Conservation (phyloP, 371 early-diverging fungal genomes). For the Haplosporangium sp. region DNA sequence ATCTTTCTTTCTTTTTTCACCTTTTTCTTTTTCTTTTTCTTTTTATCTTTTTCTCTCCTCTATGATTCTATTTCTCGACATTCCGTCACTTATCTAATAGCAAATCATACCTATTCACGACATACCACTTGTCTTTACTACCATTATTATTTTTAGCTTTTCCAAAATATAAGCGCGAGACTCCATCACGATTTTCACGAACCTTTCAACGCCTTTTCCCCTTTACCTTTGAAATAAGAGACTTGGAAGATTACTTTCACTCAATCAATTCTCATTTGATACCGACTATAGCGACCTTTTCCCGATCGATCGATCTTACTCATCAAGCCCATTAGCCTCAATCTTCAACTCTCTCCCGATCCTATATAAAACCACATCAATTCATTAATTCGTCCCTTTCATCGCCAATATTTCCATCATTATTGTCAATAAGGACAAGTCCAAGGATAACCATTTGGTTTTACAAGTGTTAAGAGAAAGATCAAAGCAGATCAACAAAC, state of each 20-base stretch:
- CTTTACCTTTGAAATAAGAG: background rate
- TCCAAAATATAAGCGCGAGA: slow-evolving; percentile 15
- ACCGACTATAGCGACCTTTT: background rate
- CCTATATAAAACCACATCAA: background rate
- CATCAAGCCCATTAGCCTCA: background rate
- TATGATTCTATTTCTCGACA: background rate
- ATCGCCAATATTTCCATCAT: too few relatives aligned
- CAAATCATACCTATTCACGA: slow-evolving; percentile 4
- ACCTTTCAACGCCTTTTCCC: slow-evolving; percentile 8
- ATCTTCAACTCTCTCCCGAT: background rate
- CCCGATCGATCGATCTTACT: background rate
- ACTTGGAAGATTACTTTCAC: background rate
- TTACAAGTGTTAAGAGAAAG: too few relatives aligned
- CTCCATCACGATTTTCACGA: slow-evolving; percentile 12
- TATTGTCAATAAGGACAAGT: too few relatives aligned
- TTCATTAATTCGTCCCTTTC: background rate
- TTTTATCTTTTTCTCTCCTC: background rate
- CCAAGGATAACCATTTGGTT: too few relatives aligned
- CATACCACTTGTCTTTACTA: background rate
- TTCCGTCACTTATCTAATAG: background rate
- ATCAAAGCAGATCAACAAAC: too few relatives aligned
- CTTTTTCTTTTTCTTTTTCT: slow-evolving; percentile 9
- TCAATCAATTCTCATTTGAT: background rate
- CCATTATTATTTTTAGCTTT: slow-evolving; percentile 2
- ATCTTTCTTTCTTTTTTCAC: background rate